Conservation (phyloP, 805 yeast species). For the Zygotorulaspora florentina region DNA sequence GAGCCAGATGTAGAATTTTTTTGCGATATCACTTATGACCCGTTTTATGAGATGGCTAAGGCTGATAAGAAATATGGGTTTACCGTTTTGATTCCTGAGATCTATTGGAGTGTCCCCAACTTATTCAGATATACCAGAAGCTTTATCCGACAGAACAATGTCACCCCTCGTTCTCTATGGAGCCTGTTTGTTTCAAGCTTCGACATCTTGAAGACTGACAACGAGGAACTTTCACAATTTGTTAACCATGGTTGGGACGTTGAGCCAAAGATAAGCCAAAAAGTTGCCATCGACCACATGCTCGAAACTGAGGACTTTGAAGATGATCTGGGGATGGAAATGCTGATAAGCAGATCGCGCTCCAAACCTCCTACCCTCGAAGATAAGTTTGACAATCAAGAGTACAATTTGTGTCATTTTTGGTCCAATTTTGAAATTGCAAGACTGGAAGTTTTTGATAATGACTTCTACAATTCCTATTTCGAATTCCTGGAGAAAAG, state of each 20-base stretch:
- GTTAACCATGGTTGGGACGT: slow-evolving; percentile 29
- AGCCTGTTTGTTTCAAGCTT: slow-evolving; percentile 50
- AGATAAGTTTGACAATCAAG: slow-evolving; percentile 62
- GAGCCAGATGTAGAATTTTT: slow-evolving; percentile 89
- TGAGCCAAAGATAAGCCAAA: slow-evolving; percentile 27
- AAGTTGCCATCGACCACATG: slow-evolving; percentile 33
- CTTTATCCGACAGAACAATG: slow-evolving; percentile 46
- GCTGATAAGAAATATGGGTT: slow-evolving; percentile 76
- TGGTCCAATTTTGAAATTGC: slow-evolving; percentile 96
- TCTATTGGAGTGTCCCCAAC: slow-evolving; percentile 77
- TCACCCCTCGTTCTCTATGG: slow-evolving; percentile 66
- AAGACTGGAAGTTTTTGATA: slow-evolving; percentile 65
- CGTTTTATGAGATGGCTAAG: slow-evolving; percentile 74
- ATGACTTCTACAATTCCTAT: slow-evolving; percentile 59
- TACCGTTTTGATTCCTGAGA: slow-evolving; percentile 72
- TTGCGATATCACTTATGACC: slow-evolving; percentile 91
- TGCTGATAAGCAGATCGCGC: slow-evolving; percentile 39
- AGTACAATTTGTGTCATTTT: slow-evolving; percentile 78
- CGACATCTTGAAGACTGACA: slow-evolving; percentile 35
- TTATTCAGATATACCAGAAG: slow-evolving; percentile 68
- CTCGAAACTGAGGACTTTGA: slow-evolving; percentile 15
- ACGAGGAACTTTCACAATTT: slow-evolving; percentile 30
- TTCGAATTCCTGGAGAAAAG: slow-evolving; percentile 63
- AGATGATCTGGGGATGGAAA: slow-evolving; percentile 33
- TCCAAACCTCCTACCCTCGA: slow-evolving; percentile 34